phyloP scores from a whole-genome alignment of 2,329 filamentous ascomycete species.

The Aschersonia sp. region DNA sequence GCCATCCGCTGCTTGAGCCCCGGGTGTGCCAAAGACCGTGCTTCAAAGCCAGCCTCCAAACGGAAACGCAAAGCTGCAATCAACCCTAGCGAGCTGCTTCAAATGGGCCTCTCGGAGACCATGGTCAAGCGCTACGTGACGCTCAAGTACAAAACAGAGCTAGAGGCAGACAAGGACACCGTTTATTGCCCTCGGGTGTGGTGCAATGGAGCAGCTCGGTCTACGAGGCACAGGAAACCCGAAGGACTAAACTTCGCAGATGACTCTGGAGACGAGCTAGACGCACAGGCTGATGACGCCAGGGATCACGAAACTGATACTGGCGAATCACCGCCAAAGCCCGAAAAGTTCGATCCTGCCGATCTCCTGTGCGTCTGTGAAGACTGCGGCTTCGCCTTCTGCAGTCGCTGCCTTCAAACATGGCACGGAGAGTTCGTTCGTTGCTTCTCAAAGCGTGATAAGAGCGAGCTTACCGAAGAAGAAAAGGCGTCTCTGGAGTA shows the following conservation, averaged over 20 bases:
- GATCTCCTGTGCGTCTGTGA: slow-evolving; percentile 75
- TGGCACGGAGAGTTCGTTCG: slow-evolving; percentile 81
- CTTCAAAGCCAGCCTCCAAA: slow-evolving; percentile 8
- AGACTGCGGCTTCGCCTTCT: slow-evolving; percentile 84
- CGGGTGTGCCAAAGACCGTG: slow-evolving; percentile 55
- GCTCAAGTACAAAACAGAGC: slow-evolving; percentile 80
- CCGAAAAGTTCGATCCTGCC: slow-evolving; percentile 24
- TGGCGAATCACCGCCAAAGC: not conserved
- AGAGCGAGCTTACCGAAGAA: slow-evolving; percentile 62
- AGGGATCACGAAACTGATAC: not conserved
- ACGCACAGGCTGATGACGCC: slow-evolving; percentile 22
- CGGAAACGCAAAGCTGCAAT: slow-evolving; percentile 51
- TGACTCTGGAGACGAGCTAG: slow-evolving; percentile 33
- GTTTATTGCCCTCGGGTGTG: slow-evolving; percentile 85
- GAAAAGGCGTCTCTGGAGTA: slow-evolving; percentile 82
- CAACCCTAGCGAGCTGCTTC: slow-evolving; percentile 69
- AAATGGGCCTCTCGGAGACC: slow-evolving; percentile 57
- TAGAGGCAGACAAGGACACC: slow-evolving; percentile 83
- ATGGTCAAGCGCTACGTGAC: slow-evolving; percentile 74
- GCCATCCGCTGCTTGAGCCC: slow-evolving; percentile 69
- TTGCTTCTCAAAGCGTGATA: slow-evolving; percentile 52
- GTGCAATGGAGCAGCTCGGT: slow-evolving; percentile 80
- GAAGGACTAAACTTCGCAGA: slow-evolving; percentile 47
- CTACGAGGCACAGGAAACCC: slow-evolving; percentile 58
- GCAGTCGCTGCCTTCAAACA: slow-evolving; percentile 50